These are phyloP conservation scores for Neurospora intermedia DNA, from an alignment of 495 filamentous ascomycete species.

Conservation along the genomic window DNA sequence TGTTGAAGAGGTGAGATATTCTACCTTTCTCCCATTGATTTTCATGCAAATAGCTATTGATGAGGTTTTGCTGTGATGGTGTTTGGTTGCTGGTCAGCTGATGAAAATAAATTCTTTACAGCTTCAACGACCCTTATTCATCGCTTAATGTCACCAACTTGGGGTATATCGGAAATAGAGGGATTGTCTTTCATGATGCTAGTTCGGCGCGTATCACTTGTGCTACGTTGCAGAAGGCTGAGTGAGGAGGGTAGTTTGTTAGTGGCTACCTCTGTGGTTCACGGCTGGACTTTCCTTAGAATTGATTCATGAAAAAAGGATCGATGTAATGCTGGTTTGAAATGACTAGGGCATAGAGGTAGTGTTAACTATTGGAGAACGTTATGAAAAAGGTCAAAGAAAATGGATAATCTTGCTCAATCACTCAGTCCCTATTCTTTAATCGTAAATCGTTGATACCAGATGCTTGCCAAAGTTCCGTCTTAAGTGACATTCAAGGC, in stretches of 20 bases:
- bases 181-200: slow-evolving; percentile 58
- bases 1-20: slow-evolving; percentile 20
- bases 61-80: no score
- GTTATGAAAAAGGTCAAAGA: not conserved
- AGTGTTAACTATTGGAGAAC: no score
- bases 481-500: not conserved
- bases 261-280: not conserved
- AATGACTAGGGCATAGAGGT: no score
- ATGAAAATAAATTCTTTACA: slow-evolving; percentile 1
- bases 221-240: slow-evolving; percentile 45
- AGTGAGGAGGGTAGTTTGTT: not conserved
- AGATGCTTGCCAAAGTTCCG: not conserved
- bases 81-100: slow-evolving; percentile 7
- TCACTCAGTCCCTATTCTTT: not conserved
- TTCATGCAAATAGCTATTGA: no score
- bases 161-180: slow-evolving; percentile 66
- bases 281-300: not conserved
- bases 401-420: not conserved
- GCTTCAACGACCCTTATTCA: slow-evolving; percentile 57
- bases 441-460: not conserved
- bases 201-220: slow-evolving; percentile 57
- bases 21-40: no score
- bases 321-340: no score
- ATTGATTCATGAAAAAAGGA: not conserved
- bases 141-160: slow-evolving; percentile 44